Base-by-base conservation (phyloP, 768 basidiomycete genomes). In the Kwoniella sp. region DNA sequence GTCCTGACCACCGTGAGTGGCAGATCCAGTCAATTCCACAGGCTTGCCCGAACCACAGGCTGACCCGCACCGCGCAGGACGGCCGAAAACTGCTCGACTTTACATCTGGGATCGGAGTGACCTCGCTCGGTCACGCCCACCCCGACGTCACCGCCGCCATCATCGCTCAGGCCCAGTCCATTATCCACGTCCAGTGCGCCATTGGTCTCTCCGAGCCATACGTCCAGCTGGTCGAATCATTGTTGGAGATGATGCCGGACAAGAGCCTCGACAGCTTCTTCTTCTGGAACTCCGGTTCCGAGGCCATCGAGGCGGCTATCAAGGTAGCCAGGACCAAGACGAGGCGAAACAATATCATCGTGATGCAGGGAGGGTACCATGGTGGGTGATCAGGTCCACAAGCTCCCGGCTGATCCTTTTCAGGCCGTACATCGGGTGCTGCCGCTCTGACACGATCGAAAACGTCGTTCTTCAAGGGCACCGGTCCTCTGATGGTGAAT, bases 231-330 rank as follows among this genome's bases (percentile, higher is more conserved):
- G 85, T 96, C 65, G 82, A 93, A 71, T 82, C 81, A 48, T 80
- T 96, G 5, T 76, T 93, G 10, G 86, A 89, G 0, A 77, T 87
- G 57, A 91, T 96, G 90, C 92, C 92, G 1, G 77, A 91, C 75
- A 80, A 84, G 0, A 89, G 88, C 2, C 79, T 98, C 22, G 87
- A 93, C 71, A 89, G 88, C 26, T 95, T 96, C 80, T 95, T 90
- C 81, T 88, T 95, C 75, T 89, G 87, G 87, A 95, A 89, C 77
- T 92, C 89, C 0, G 93, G 93, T 2, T 84, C 88, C 0, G 93
- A 98, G 75, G 93, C 91, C 0, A 81, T 90, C 38, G 92, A 95
- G 75, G 88, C 83, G 0, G 80, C 89, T 3, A 75, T 98, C 57
- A 95, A 95, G 77, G 84, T 96, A 76, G 85, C 87, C 3, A 82